These are phyloP conservation scores for Colletotrichum lini DNA, from an alignment of 2,329 filamentous ascomycete genomes.

Conservation along the genomic window DNA sequence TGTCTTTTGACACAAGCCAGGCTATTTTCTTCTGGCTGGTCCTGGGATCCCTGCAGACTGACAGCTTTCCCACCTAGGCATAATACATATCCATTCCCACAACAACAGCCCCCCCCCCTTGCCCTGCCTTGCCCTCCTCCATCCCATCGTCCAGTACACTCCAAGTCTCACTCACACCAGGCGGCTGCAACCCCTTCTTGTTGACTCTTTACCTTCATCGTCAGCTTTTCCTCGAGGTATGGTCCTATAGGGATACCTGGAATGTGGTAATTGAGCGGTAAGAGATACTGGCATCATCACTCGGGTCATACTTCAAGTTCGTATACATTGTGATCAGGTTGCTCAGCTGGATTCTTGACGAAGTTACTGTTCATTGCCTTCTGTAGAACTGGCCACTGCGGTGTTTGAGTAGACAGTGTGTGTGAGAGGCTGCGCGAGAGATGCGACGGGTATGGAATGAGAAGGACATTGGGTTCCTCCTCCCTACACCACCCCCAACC, in stretches of 20 bases:
- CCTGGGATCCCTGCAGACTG: too few species aligned
- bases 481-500: not conserved
- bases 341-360: not conserved
- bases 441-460: not conserved
- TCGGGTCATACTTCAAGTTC: not conserved
- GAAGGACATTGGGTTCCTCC: not conserved
- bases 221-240: too few species aligned
- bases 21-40: too few species aligned
- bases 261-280: not conserved
- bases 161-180: not conserved
- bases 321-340: too few species aligned
- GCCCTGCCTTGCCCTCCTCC: not conserved
- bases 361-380: too few species aligned
- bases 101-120: not conserved
- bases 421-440: not conserved
- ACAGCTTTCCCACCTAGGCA: not conserved
- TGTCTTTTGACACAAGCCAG: too few species aligned
- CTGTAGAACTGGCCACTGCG: too few species aligned
- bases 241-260: not conserved
- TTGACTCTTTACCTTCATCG: too few species aligned
- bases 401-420: not conserved
- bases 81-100: not conserved
- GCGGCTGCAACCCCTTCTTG: not conserved
- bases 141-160: not conserved
- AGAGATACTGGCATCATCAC: not conserved